Percentiles rank a stretch among this genome's conserved stretches.
Evolutionary conservation across 352 stramenopile species (phyloP).

Genomic region (Globisporangium middletonii): DNA sequence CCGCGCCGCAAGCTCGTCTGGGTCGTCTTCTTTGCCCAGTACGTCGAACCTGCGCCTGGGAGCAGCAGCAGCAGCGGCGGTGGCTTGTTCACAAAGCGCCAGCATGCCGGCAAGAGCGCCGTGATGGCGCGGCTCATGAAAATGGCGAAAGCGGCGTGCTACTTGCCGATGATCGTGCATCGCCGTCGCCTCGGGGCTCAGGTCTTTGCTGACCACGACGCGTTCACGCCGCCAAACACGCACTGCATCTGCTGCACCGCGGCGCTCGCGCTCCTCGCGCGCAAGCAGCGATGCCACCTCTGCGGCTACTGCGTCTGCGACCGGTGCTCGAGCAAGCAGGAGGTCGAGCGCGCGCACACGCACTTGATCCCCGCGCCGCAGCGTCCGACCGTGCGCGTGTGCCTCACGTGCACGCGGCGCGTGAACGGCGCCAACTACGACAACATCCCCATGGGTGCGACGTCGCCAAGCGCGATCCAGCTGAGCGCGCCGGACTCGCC

Average conservation of each 20-base stretch:
- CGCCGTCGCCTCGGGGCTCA: constrained; percentile 25
- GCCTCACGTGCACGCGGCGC: constrained; percentile 42
- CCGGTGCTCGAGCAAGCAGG: constrained; percentile 32
- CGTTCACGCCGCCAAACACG: constrained; percentile 20
- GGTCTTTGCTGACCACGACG: constrained; percentile 23
- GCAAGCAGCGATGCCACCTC: constrained; percentile 46
- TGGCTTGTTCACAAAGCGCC: neutral
- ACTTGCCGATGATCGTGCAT: constrained; percentile 24
- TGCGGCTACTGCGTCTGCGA: constrained; percentile 57
- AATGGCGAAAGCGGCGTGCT: constrained; percentile 29
- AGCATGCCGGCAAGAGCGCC: constrained; percentile 10
- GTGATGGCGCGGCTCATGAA: constrained; percentile 25
- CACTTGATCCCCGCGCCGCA: constrained; percentile 14
- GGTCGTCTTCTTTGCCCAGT: constrained; percentile 12
- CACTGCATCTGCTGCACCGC: constrained; percentile 27
- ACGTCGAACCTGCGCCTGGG: neutral
- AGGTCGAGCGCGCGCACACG: constrained; percentile 28
- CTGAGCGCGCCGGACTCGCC: constrained; percentile 16
- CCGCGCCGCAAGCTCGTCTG: constrained; percentile 16
- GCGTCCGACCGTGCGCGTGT: constrained; percentile 33
- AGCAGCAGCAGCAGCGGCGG: neutral
- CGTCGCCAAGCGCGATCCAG: constrained; percentile 20
- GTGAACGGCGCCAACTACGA: constrained; percentile 53
- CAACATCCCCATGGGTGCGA: constrained; percentile 18
- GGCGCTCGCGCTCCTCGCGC: constrained; percentile 14